phyloP scores from a whole-genome alignment of 1,284 basidiomycete genomes.

The Chiua sp. region DNA sequence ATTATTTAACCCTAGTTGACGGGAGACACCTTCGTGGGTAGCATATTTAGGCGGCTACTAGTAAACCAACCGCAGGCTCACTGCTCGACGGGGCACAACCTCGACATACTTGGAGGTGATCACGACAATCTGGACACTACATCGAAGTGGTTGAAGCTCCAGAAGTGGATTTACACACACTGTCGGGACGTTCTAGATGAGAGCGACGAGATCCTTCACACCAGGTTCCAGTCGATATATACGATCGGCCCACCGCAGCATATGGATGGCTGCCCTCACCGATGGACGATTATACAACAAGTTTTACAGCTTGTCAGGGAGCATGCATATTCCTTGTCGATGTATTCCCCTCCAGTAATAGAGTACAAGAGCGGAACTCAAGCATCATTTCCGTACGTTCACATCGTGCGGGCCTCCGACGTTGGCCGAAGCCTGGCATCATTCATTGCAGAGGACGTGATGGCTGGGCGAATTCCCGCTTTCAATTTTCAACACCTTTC shows the following conservation, averaged over 20 bases:
- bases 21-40: no score
- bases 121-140: no score
- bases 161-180: no score
- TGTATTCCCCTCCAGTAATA: not conserved
- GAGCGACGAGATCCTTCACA: slow-evolving; percentile 45
- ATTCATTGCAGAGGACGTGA: slow-evolving; percentile 27
- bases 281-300: slow-evolving; percentile 50
- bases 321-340: slow-evolving; percentile 8
- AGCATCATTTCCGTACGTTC: slow-evolving; percentile 37
- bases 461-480: slow-evolving; percentile 27
- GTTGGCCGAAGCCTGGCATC: slow-evolving; percentile 25
- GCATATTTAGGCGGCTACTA: no score
- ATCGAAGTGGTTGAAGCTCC: no score
- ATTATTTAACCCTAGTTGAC: no score
- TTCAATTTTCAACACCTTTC: slow-evolving; percentile 20
- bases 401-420: slow-evolving; percentile 25
- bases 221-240: slow-evolving; percentile 47
- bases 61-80: no score
- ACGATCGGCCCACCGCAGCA: slow-evolving; percentile 44
- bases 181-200: slow-evolving; percentile 33
- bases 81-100: no score
- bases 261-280: slow-evolving; percentile 47
- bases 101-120: no score
- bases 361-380: no score
- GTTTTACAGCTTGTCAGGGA: slow-evolving; percentile 34